These are phyloP conservation scores for Daedaleopsis nitida DNA, from an alignment of 768 basidiomycete genomes.

Conservation along the genomic window DNA sequence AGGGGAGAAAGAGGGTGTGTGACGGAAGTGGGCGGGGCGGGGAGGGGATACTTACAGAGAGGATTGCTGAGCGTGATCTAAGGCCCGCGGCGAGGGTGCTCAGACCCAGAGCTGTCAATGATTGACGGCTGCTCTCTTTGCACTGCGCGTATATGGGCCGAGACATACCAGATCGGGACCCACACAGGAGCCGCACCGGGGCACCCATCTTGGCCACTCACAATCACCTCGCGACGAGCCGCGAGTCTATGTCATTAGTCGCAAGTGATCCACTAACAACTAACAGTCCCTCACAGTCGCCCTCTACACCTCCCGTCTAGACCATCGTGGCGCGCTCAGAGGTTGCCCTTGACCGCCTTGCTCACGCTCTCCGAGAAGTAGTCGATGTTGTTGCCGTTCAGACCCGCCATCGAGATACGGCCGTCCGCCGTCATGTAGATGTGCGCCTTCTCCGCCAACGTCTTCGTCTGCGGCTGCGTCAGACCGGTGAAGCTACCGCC, in stretches of 20 bases:
- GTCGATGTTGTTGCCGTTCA: conserved; percentile 82
- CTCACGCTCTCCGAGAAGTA: conserved; percentile 90
- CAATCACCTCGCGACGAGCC: background rate
- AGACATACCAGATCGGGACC: conserved; percentile 1
- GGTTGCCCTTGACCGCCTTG: conserved; percentile 75
- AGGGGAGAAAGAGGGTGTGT: background rate
- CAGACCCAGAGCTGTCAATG: conserved; percentile 4
- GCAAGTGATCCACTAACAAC: conserved; percentile 2
- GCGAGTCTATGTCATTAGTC: conserved; percentile 11
- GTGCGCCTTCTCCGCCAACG: conserved; percentile 84
- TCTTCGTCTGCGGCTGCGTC: conserved; percentile 75
- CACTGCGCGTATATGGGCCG: conserved; percentile 4
- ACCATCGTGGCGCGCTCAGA: conserved; percentile 39
- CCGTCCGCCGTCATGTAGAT: conserved; percentile 95
- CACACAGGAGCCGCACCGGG: background rate
- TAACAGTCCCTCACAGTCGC: conserved; percentile 13
- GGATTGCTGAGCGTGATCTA: conserved; percentile 14
- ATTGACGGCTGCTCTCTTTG: conserved; percentile 3
- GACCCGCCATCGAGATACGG: conserved; percentile 91
- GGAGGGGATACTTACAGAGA: conserved; percentile 15
- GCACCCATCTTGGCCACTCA: background rate
- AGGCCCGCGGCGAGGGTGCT: background rate
- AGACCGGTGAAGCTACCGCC: conserved; percentile 76
- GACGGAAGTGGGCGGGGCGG: background rate
- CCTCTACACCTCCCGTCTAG: conserved; percentile 6